A percentile compares a stretch with the other conserved stretches of the same genome.
These are phyloP conservation scores for Pichia sp. DNA, from an alignment of 1,139 yeast species.

Conservation along the genomic window DNA sequence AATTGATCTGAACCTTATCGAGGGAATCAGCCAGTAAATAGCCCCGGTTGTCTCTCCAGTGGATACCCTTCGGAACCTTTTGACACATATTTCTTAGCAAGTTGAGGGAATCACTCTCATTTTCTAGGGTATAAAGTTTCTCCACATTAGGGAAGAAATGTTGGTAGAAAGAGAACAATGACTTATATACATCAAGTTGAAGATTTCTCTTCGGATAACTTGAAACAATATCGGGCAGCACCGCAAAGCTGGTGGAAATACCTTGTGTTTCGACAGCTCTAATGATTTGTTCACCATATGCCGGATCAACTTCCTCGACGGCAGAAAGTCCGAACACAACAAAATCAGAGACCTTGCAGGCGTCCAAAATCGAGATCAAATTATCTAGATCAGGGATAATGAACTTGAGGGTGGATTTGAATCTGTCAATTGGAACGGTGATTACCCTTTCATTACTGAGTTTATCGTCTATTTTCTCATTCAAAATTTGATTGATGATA, in stretches of 20 bases:
- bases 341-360: conserved; percentile 85
- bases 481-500: conserved; percentile 52
- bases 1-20: conserved; percentile 39
- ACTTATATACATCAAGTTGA: conserved; percentile 73
- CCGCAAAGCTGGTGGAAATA: conserved; percentile 77
- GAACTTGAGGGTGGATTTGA: conserved; percentile 70
- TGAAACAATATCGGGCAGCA: conserved; percentile 67
- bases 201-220: conserved; percentile 71
- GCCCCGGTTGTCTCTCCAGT: conserved; percentile 91
- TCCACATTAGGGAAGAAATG: conserved; percentile 92
- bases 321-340: conserved; percentile 87
- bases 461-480: conserved; percentile 26
- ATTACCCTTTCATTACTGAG: conserved; percentile 45
- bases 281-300: conserved; percentile 81
- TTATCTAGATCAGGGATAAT: conserved; percentile 69
- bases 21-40: conserved; percentile 74
- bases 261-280: conserved; percentile 92
- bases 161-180: conserved; percentile 73
- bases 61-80: conserved; percentile 75
- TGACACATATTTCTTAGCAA: conserved; percentile 77
- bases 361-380: conserved; percentile 71
- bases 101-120: conserved; percentile 61
- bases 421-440: conserved; percentile 53
- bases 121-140: conserved; percentile 68
- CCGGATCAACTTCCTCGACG: conserved; percentile 69